Base-by-base conservation (phyloP, 1,284 basidiomycete genomes). In the Trametes hirsuta region DNA sequence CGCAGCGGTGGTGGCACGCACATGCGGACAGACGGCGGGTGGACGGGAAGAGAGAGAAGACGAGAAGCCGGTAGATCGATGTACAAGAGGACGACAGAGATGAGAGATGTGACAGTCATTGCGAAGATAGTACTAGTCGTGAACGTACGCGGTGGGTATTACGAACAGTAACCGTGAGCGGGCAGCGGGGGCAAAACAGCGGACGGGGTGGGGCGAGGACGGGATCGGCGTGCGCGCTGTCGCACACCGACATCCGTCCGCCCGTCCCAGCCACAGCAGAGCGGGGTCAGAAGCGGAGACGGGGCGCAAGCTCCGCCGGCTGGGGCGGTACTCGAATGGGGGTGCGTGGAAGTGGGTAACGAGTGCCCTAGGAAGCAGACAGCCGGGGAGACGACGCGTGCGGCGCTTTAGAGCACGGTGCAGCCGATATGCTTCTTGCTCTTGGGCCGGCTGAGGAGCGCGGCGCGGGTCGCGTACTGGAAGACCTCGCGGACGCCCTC, bases 401-500 rank as follows among this genome's bases (percentile, higher is more conserved):
- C 56, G 52, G 21, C 15, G 37, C 59, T 61, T 73, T 69, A 88
- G 68, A 87, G 83, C 58, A 88, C 81, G 65, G 85, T 72, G 74
- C 82, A 84, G 25, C 39, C 36, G 65, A 73, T 61, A 55, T 69
- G 62, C 72, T 74, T 78, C 74, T 77, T 79, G 55, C 69, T 66
- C 70, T 69, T 78, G 67, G 68, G 59, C 68, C 75, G 72, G 69
- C 66, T 72, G 62, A 85, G 77, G 49, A 90, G 77, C 53, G 87
- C 87, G 37, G 84, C 83, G 56, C 85, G 81, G 58, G 87, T 89
- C 44, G 90, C 90, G 68, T 85, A 84, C 76, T 90, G 87, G 79
- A 92, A 91, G 47, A 91, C 88, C 74, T 91, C 89, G 65, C 86
- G 80, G 34, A 92, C 88, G 62, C 89, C 89, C 74, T 87, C 82